Evolutionary conservation across 345 rosid species (phyloP).

Genomic region (Nephelium lappaceum): DNA sequence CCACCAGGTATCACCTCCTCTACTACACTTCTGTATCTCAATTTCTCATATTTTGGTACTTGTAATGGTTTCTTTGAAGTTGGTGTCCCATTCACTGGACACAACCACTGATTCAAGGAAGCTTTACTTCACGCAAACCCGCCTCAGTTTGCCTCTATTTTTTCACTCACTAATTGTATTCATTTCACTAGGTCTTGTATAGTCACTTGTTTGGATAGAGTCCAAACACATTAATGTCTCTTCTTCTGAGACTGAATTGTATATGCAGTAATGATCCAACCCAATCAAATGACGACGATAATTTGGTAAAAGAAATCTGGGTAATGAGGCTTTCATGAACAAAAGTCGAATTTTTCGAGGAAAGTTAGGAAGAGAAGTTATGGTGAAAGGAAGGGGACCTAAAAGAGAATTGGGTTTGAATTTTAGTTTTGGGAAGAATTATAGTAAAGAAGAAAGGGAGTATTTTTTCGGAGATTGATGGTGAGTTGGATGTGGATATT

Average conservation of each 20-base stretch:
- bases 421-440: constrained; percentile 34
- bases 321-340: constrained; percentile 24
- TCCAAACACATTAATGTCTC: constrained; percentile 42
- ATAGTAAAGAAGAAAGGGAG: constrained; percentile 32
- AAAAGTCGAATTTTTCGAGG: constrained; percentile 27
- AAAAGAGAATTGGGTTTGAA: constrained; percentile 39
- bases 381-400: constrained; percentile 31
- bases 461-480: constrained; percentile 40
- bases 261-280: constrained; percentile 27
- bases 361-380: constrained; percentile 16
- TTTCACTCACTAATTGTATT: constrained; percentile 36
- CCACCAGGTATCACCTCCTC: constrained; percentile 3
- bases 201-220: constrained; percentile 38
- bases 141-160: constrained; percentile 40
- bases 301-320: constrained; percentile 23
- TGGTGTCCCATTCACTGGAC: constrained; percentile 48
- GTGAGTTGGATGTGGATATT: constrained; percentile 60
- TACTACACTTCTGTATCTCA: neutral
- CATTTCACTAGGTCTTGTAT: constrained; percentile 34
- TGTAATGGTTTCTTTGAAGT: constrained; percentile 57
- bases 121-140: constrained; percentile 45
- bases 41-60: neutral
- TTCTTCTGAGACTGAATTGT: constrained; percentile 37
- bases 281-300: constrained; percentile 26
- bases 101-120: constrained; percentile 54